Evolutionary conservation across 345 rosid genomes (phyloP).

Genomic region (Ceriops tagal): DNA sequence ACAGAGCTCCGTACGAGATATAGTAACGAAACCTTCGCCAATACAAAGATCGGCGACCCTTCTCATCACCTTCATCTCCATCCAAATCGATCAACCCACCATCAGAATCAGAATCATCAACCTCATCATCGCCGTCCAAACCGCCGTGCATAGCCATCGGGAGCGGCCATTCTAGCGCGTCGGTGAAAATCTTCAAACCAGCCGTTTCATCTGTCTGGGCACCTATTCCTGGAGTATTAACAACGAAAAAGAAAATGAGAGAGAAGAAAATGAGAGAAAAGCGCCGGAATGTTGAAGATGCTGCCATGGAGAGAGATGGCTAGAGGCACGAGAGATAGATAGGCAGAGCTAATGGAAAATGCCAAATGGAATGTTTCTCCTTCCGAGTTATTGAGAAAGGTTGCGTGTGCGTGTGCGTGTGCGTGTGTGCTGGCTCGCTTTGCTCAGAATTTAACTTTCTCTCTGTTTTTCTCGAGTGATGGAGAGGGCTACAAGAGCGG

Average conservation of each 20-base stretch:
- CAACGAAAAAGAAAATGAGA: background rate
- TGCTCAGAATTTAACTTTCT: background rate
- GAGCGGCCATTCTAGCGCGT: conserved; percentile 59
- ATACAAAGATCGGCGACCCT: conserved; percentile 57
- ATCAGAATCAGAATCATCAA: background rate
- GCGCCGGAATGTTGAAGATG: background rate
- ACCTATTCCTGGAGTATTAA: conserved; percentile 1
- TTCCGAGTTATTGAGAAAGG: background rate
- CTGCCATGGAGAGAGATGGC: conserved; percentile 3
- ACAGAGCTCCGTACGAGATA: conserved; percentile 85
- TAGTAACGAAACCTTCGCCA: conserved; percentile 62
- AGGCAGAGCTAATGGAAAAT: no score
- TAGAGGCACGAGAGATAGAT: background rate
- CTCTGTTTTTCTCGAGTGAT: background rate
- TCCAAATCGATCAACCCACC: conserved; percentile 14
- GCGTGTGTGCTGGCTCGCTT: background rate
- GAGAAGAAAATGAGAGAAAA: background rate
- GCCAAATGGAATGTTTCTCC: no score
- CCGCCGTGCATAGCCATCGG: conserved; percentile 18
- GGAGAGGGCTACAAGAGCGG: background rate
- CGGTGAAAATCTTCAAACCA: conserved; percentile 32
- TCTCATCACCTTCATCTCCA: conserved; percentile 20
- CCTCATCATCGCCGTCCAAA: background rate
- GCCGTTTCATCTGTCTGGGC: conserved; percentile 33
- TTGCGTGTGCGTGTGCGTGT: background rate